Conservation (phyloP, 352 stramenopile genomes). For the Globisporangium uncinulatum region DNA sequence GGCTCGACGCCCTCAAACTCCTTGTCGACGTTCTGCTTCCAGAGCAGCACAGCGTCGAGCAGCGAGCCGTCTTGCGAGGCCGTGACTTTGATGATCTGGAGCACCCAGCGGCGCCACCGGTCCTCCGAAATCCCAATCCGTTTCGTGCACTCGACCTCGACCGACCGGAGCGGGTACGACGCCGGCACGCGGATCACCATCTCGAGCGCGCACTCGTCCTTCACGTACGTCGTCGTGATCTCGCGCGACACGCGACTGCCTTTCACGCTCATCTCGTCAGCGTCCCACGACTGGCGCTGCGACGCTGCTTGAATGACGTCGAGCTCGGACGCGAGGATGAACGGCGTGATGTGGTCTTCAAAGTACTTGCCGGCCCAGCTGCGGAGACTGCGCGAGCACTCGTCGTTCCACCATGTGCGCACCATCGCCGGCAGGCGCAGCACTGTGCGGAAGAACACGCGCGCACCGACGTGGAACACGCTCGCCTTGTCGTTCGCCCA, state of each 20-base stretch:
- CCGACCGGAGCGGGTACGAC: slow-evolving; percentile 86
- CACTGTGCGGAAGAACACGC: slow-evolving; percentile 80
- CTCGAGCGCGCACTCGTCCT: slow-evolving; percentile 89
- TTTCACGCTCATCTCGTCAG: slow-evolving; percentile 82
- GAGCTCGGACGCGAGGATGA: slow-evolving; percentile 71
- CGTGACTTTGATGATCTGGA: slow-evolving; percentile 91
- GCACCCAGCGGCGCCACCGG: slow-evolving; percentile 89
- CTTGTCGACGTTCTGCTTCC: slow-evolving; percentile 91
- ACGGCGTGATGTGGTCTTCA: slow-evolving; percentile 81
- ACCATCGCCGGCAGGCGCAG: slow-evolving; percentile 82
- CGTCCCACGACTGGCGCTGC: slow-evolving; percentile 52
- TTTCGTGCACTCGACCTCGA: slow-evolving; percentile 90
- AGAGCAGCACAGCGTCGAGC: slow-evolving; percentile 88
- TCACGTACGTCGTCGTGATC: slow-evolving; percentile 90
- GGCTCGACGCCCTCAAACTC: slow-evolving; percentile 91
- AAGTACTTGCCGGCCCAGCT: slow-evolving; percentile 88
- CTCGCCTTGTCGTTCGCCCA: slow-evolving; percentile 30
- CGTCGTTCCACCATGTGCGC: slow-evolving; percentile 88
- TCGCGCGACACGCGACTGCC: slow-evolving; percentile 82
- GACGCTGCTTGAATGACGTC: slow-evolving; percentile 64
- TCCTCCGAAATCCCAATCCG: slow-evolving; percentile 89
- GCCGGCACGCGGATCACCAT: slow-evolving; percentile 87
- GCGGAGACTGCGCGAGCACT: slow-evolving; percentile 71
- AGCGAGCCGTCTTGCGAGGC: slow-evolving; percentile 87
- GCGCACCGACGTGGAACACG: slow-evolving; percentile 48